Evolutionary conservation across 306 rosid genomes (phyloP).

Genomic region (Vigna hirtella): DNA sequence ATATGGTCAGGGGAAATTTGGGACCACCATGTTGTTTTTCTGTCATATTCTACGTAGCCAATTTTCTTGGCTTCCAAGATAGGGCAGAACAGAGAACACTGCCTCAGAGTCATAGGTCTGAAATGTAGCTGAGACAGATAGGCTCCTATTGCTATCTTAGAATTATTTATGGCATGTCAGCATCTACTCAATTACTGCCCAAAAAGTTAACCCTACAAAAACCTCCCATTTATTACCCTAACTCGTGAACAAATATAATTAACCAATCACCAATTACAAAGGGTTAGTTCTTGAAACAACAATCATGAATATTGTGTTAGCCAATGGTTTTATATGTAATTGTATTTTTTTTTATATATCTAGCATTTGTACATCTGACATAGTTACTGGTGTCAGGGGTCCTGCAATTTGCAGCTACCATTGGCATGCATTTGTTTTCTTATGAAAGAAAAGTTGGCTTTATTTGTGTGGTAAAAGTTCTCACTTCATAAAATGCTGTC

Average conservation of each 20-base stretch:
- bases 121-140: slow-evolving; percentile 28
- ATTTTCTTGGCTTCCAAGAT: slow-evolving; percentile 29
- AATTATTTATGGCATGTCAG: slow-evolving; percentile 2
- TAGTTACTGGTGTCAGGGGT: too few relatives aligned
- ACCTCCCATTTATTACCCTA: background rate
- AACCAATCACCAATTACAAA: background rate
- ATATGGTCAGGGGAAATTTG: slow-evolving; percentile 1
- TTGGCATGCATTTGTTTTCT: too few relatives aligned
- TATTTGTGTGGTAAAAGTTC: too few relatives aligned
- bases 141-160: slow-evolving; percentile 3
- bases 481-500: too few relatives aligned
- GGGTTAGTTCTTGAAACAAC: too few relatives aligned
- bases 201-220: background rate
- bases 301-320: background rate
- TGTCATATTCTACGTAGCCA: slow-evolving; percentile 30
- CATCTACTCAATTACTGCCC: slow-evolving; percentile 1
- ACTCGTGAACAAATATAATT: background rate
- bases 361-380: too few relatives aligned
- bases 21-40: slow-evolving; percentile 20
- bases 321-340: too few relatives aligned
- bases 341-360: too few relatives aligned
- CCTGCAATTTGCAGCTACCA: too few relatives aligned
- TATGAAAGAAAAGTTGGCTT: too few relatives aligned
- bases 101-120: slow-evolving; percentile 18
- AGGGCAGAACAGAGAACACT: slow-evolving; percentile 15